Conservation (phyloP, 768 basidiomycete species). For the Termitomyces sp. region DNA sequence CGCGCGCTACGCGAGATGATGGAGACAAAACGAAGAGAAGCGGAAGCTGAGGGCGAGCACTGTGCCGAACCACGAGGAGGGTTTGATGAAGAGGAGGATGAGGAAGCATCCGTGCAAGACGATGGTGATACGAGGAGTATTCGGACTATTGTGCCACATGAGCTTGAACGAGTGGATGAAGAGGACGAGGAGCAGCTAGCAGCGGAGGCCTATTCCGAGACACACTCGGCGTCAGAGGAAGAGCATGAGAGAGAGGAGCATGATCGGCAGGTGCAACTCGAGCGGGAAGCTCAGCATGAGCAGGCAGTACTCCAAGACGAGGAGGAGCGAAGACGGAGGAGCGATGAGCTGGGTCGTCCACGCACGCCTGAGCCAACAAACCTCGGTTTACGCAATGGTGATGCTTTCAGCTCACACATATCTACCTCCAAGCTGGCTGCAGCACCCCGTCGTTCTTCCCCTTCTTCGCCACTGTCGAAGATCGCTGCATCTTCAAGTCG, state of each 20-base stretch:
- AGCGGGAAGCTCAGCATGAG: slow-evolving; percentile 37
- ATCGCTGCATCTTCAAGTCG: slow-evolving; percentile 20
- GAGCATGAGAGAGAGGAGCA: slow-evolving; percentile 17
- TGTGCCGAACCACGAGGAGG: slow-evolving; percentile 22
- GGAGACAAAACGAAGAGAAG: slow-evolving; percentile 57
- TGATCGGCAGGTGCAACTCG: neutral
- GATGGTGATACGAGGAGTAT: slow-evolving; percentile 72
- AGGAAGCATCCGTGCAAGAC: slow-evolving; percentile 36
- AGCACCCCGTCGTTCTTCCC: slow-evolving; percentile 15
- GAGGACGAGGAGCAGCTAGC: slow-evolving; percentile 59
- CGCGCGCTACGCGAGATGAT: slow-evolving; percentile 64
- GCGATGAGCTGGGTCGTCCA: slow-evolving; percentile 63
- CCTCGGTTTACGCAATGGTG: slow-evolving; percentile 27
- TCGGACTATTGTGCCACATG: slow-evolving; percentile 62
- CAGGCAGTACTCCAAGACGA: slow-evolving; percentile 40
- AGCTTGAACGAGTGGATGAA: slow-evolving; percentile 68
- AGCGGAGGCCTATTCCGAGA: slow-evolving; percentile 16
- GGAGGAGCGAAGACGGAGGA: slow-evolving; percentile 47
- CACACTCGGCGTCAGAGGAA: slow-evolving; percentile 1
- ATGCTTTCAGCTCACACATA: slow-evolving; percentile 12
- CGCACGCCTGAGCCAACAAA: slow-evolving; percentile 75
- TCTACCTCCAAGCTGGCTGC: slow-evolving; percentile 8
- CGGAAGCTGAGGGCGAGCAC: slow-evolving; percentile 14
- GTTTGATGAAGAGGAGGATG: slow-evolving; percentile 29
- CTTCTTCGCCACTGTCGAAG: slow-evolving; percentile 23